Evolutionary conservation across 768 basidiomycete genomes (phyloP).

Genomic region (Leccinum olivaceopallidum): DNA sequence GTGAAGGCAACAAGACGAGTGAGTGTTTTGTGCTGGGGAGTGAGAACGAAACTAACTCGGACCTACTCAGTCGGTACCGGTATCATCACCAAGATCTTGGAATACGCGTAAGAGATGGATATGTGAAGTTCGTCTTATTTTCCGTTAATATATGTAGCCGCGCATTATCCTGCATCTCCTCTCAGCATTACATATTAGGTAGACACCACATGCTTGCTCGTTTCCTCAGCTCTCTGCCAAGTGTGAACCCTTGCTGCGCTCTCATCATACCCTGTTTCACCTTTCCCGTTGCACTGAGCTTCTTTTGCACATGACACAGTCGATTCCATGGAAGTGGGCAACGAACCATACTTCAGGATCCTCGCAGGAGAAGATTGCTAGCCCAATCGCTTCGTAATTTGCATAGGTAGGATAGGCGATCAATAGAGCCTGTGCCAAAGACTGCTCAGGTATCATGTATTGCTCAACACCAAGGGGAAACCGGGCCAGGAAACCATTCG

Average conservation of each 20-base stretch:
- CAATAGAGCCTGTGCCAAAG: background rate
- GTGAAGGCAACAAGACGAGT: slow-evolving; percentile 95
- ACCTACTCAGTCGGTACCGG: slow-evolving; percentile 79
- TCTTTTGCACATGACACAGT: background rate
- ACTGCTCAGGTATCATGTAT: background rate
- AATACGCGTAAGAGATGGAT: slow-evolving; percentile 32
- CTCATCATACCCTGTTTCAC: background rate
- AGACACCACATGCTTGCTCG: background rate
- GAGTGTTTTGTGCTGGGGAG: slow-evolving; percentile 26
- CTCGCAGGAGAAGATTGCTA: background rate
- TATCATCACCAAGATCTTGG: slow-evolving; percentile 84
- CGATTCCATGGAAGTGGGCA: background rate
- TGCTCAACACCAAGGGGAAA: background rate
- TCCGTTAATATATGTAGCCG: slow-evolving; percentile 19
- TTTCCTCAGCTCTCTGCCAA: background rate
- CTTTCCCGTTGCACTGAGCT: background rate
- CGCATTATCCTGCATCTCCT: slow-evolving; percentile 21
- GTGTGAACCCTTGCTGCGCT: background rate
- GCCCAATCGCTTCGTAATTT: background rate
- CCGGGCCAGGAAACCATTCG: background rate
- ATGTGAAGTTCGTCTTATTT: slow-evolving; percentile 17
- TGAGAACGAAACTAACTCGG: slow-evolving; percentile 14
- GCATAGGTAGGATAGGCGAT: background rate
- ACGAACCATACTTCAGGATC: background rate
- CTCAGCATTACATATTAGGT: slow-evolving; percentile 23